Evolutionary conservation across 352 stramenopile genomes (phyloP).

Genomic region (Pythium brassicae): DNA sequence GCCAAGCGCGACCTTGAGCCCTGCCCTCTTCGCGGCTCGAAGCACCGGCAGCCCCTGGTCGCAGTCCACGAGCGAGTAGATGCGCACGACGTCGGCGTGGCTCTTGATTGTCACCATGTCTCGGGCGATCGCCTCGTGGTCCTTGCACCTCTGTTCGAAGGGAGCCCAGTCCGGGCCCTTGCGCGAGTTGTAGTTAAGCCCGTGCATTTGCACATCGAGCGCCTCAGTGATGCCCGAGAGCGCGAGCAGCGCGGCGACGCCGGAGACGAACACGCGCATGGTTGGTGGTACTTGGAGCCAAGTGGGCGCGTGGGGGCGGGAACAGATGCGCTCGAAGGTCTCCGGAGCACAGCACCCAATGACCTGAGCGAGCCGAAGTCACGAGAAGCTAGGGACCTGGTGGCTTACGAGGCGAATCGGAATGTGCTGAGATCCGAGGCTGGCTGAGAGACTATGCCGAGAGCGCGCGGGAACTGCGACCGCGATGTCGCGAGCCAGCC

Average conservation of each 20-base stretch:
- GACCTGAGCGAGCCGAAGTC: too few species aligned
- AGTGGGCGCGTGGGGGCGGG: too few species aligned
- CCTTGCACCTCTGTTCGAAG: constrained; percentile 41
- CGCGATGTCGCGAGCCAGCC: too few species aligned
- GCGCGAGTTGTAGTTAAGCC: constrained; percentile 77
- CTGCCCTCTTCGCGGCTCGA: constrained; percentile 34
- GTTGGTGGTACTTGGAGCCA: neutral
- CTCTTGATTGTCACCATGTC: constrained; percentile 52
- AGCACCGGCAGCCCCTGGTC: constrained; percentile 41
- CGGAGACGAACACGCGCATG: constrained; percentile 16
- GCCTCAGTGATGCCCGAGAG: constrained; percentile 17
- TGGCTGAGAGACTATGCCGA: too few species aligned
- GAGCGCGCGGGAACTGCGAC: too few species aligned
- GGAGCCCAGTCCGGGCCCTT: constrained; percentile 47
- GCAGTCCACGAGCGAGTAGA: constrained; percentile 66
- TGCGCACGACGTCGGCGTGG: constrained; percentile 50
- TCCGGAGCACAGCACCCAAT: neutral
- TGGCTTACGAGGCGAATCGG: too few species aligned
- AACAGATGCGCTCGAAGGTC: too few species aligned
- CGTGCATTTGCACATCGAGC: constrained; percentile 53
- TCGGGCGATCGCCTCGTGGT: constrained; percentile 27
- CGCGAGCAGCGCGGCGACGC: constrained; percentile 10
- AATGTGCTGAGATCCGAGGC: too few species aligned
- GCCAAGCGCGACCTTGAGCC: constrained; percentile 52
- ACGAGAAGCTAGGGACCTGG: too few species aligned